These are phyloP conservation scores for Ogataea parapolymorpha DNA, from an alignment of 805 yeast species.

Conservation along the genomic window DNA sequence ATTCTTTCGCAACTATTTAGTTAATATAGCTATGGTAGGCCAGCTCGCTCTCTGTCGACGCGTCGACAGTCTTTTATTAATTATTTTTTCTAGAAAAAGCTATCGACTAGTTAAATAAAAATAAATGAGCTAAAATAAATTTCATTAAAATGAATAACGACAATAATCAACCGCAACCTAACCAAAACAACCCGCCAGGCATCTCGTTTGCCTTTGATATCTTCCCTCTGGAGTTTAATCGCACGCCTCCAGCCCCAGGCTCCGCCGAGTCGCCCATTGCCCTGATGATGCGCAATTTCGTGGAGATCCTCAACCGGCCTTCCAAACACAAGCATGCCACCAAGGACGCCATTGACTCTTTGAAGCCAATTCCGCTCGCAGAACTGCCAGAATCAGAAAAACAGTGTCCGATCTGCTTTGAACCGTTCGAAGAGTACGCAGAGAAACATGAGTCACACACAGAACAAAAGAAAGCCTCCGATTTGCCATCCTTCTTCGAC, in stretches of 20 bases:
- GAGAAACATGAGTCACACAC: background rate
- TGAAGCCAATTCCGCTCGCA: slow-evolving; percentile 27
- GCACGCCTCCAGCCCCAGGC: background rate
- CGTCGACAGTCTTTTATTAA: slow-evolving; percentile 3
- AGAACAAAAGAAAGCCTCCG: background rate
- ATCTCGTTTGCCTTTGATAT: slow-evolving; percentile 18
- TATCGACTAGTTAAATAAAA: background rate
- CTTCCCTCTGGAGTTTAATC: slow-evolving; percentile 5
- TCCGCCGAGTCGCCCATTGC: slow-evolving; percentile 16
- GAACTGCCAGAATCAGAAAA: slow-evolving; percentile 32
- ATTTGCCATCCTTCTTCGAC: slow-evolving; percentile 15
- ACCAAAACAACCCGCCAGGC: slow-evolving; percentile 13
- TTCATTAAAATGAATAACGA: slow-evolving; percentile 1
- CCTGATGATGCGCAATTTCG: slow-evolving; percentile 21
- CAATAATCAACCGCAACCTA: slow-evolving; percentile 4
- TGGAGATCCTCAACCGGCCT: slow-evolving; percentile 16
- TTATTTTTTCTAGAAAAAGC: slow-evolving; percentile 6
- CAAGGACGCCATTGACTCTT: slow-evolving; percentile 30
- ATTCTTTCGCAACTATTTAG: slow-evolving; percentile 11
- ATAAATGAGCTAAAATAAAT: background rate
- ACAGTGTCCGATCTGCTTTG: slow-evolving; percentile 44
- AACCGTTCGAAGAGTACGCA: slow-evolving; percentile 24
- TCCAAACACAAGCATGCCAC: slow-evolving; percentile 27
- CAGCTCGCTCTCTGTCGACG: slow-evolving; percentile 5
- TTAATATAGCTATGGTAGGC: slow-evolving; percentile 9